Evolutionary conservation across 495 filamentous ascomycete species (phyloP).

Genomic region (Hypoxylon fragiforme): DNA sequence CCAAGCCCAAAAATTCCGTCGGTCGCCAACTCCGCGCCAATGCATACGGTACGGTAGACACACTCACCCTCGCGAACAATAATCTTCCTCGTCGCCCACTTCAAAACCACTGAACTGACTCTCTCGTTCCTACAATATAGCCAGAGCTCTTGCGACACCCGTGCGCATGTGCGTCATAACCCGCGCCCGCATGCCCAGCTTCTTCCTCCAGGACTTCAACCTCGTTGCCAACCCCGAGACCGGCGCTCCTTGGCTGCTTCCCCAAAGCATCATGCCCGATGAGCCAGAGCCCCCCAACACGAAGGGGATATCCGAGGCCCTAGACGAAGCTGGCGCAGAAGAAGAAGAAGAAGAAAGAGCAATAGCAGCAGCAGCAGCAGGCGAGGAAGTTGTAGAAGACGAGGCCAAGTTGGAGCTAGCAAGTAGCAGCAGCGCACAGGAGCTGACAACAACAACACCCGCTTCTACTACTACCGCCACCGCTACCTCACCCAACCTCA

Average conservation of each 20-base stretch:
- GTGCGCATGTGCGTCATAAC: slow-evolving; percentile 66
- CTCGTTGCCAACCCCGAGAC: slow-evolving; percentile 61
- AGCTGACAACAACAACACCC: too few relatives aligned
- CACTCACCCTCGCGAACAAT: too few relatives aligned
- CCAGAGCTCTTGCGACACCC: slow-evolving; percentile 67
- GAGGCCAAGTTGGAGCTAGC: too few relatives aligned
- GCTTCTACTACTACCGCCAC: background rate
- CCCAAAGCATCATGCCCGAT: slow-evolving; percentile 49
- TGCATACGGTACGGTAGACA: slow-evolving; percentile 64
- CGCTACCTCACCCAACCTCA: background rate
- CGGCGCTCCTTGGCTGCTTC: slow-evolving; percentile 61
- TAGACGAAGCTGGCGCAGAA: background rate
- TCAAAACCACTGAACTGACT: slow-evolving; percentile 15
- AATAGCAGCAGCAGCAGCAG: slow-evolving; percentile 8
- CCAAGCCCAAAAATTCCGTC: slow-evolving; percentile 43
- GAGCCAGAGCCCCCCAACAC: slow-evolving; percentile 13
- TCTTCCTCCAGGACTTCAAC: slow-evolving; percentile 66
- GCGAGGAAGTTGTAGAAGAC: too few relatives aligned
- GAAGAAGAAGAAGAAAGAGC: background rate
- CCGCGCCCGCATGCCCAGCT: slow-evolving; percentile 56
- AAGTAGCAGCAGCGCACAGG: background rate
- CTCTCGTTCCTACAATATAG: slow-evolving; percentile 42
- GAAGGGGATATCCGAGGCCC: background rate
- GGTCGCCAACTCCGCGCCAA: slow-evolving; percentile 59
- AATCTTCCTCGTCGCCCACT: too few relatives aligned